Evolutionary conservation across 1,284 basidiomycete genomes (phyloP), one percentile per base, ranked within the genome.

Genomic region (Farysia itapuensis): DNA sequence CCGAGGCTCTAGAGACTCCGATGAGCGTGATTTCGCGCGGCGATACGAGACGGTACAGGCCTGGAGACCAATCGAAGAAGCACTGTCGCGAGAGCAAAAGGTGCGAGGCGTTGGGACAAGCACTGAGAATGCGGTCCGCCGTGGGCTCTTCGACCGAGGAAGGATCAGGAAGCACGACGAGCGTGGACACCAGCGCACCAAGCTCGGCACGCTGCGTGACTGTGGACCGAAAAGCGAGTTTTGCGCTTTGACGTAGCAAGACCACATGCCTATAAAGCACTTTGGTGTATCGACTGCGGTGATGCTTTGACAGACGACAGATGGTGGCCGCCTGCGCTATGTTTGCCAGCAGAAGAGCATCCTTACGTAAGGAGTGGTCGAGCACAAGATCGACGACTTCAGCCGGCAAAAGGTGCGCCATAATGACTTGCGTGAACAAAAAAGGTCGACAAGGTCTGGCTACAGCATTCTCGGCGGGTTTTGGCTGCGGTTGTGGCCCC

Each of bases 331-430:
- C 35, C 22, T 52, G 48, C 3, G 31, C 9, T 11, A 33, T 33
- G 18, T 18, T 13, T 8, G 12, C 13, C 9, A 33, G 31, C 13
- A 18, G 26, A 9, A 22, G 22, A 20, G 28, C 16, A 2, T 20
- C 25, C 11, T 23, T 22, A 3, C 40, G 32, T 8, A 59, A 23
- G 3, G 56, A 59, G 0, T 35, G 28, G 4, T n/a, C 28, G 5
- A 59, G 49, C 33, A 59, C 53, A 39, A 59, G 41, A 38, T 59
- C 56, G 15, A 59, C 43, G 36, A 59, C 40, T 49, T 59, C 49
- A 19, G 53, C 18, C 1, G 56, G 56, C 28, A 59, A 22, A 16
- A 18, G 9, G 9, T 9, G 18, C 11, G 16, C 18, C 31, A 33
- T 28, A n/a, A n/a, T n/a, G n/a, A n/a, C n/a, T n/a, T n/a, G n/a